Percentiles rank a stretch among this genome's conserved stretches.
Conservation (phyloP, 495 filamentous ascomycete species). For the Immersiella caudata region DNA sequence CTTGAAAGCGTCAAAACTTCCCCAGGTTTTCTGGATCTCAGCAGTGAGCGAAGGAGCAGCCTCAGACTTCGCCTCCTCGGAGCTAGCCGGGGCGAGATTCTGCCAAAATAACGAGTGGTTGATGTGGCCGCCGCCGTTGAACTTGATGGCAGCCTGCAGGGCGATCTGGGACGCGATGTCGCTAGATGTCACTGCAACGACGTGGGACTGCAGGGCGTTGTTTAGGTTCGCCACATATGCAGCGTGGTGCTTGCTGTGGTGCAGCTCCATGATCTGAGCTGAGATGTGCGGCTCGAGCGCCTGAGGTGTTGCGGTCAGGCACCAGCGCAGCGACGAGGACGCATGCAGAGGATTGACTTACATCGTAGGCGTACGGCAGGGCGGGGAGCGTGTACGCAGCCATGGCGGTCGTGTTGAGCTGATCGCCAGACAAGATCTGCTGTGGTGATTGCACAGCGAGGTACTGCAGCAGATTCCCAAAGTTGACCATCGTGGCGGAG, state of each 20-base stretch:
- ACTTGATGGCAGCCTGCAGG: constrained; percentile 80
- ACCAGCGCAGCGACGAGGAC: not conserved
- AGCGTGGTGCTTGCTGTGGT: constrained; percentile 73
- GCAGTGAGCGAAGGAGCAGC: constrained; percentile 61
- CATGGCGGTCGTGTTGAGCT: constrained; percentile 35
- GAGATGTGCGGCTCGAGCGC: constrained; percentile 91
- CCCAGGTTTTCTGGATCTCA: constrained; percentile 66
- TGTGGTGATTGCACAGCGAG: constrained; percentile 34
- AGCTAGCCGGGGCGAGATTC: constrained; percentile 75
- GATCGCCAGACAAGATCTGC: constrained; percentile 28
- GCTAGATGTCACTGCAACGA: constrained; percentile 51
- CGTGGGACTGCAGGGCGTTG: constrained; percentile 57
- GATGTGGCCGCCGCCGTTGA: constrained; percentile 89
- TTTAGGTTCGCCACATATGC: constrained; percentile 75
- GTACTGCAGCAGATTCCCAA: constrained; percentile 34
- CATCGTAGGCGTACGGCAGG: constrained; percentile 51
- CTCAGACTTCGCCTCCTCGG: constrained; percentile 64
- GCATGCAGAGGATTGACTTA: constrained; percentile 28
- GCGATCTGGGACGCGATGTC: constrained; percentile 65
- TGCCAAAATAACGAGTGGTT: constrained; percentile 95
- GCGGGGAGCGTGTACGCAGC: constrained; percentile 43
- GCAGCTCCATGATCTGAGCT: constrained; percentile 92
- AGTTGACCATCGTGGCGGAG: constrained; percentile 35
- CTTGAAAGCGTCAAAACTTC: constrained; percentile 72
- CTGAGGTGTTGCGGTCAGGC: constrained; percentile 46